phyloP scores from a whole-genome alignment of 768 basidiomycete genomes.

The Tricholoma flavovirens region DNA sequence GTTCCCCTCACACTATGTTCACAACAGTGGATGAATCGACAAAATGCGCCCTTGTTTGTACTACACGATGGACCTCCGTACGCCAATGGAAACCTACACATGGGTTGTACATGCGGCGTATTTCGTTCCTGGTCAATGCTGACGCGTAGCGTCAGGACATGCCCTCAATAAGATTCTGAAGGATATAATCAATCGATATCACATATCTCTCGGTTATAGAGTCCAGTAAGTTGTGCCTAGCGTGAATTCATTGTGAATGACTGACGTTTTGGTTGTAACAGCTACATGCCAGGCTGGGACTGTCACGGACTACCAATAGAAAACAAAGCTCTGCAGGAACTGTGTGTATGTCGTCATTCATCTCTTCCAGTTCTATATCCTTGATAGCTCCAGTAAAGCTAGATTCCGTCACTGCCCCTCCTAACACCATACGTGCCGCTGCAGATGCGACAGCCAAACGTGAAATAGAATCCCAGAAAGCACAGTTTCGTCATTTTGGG shows the following conservation, averaged over 20 bases:
- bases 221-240: slow-evolving; percentile 60
- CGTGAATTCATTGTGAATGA: neutral
- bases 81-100: slow-evolving; percentile 93
- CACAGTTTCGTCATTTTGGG: slow-evolving; percentile 75
- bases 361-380: neutral
- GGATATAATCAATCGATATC: slow-evolving; percentile 90
- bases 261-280: slow-evolving; percentile 23
- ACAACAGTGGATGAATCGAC: slow-evolving; percentile 55
- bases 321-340: slow-evolving; percentile 79
- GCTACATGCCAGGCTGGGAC: slow-evolving; percentile 96
- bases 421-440: slow-evolving; percentile 57
- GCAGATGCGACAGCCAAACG: slow-evolving; percentile 68
- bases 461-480: slow-evolving; percentile 70
- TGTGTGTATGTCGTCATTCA: slow-evolving; percentile 45
- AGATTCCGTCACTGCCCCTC: slow-evolving; percentile 50
- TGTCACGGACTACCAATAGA: slow-evolving; percentile 98
- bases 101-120: slow-evolving; percentile 51
- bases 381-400: slow-evolving; percentile 30
- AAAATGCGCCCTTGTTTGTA: slow-evolving; percentile 63
- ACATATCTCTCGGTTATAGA: slow-evolving; percentile 67
- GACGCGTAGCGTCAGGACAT: slow-evolving; percentile 56
- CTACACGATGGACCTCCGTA: slow-evolving; percentile 97
- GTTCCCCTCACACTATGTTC: neutral
- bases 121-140: neutral
- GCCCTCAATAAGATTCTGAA: slow-evolving; percentile 95